Evolutionary conservation across 495 filamentous ascomycete genomes (phyloP).

Genomic region (Clohesyomyces aquaticus): DNA sequence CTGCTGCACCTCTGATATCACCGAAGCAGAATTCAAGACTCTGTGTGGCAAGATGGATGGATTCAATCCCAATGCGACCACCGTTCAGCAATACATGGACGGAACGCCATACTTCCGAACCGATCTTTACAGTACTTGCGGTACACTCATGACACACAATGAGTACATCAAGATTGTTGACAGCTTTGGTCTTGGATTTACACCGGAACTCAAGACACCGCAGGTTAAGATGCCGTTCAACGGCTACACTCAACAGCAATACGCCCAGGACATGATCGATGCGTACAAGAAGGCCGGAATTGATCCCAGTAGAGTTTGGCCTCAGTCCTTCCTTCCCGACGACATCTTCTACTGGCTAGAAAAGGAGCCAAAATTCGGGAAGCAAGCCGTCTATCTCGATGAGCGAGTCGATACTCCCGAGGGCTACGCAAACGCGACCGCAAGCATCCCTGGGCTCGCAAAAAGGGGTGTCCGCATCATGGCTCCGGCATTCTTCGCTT

Average conservation of each 20-base stretch:
- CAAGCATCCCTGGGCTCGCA: conserved; percentile 52
- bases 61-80: conserved; percentile 57
- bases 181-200: conserved; percentile 58
- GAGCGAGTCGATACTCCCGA: conserved; percentile 55
- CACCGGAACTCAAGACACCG: conserved; percentile 65
- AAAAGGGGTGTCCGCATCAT: conserved; percentile 47
- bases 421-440: conserved; percentile 54
- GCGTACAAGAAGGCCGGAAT: conserved; percentile 59
- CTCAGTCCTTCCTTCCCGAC: conserved; percentile 62
- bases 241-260: conserved; percentile 62
- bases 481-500: conserved; percentile 43
- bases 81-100: conserved; percentile 55
- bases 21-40: conserved; percentile 60
- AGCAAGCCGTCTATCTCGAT: conserved; percentile 63
- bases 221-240: conserved; percentile 64
- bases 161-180: conserved; percentile 60
- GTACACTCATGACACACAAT: conserved; percentile 56
- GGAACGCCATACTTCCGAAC: conserved; percentile 61
- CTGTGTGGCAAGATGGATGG: conserved; percentile 68
- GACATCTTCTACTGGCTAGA: conserved; percentile 66
- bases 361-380: conserved; percentile 58
- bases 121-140: conserved; percentile 62
- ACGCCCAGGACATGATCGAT: conserved; percentile 62
- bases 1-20: conserved; percentile 69
- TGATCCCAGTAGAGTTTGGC: conserved; percentile 59